Evolutionary conservation across 805 yeast species (phyloP).

Genomic region (Pichia kluyveri): DNA sequence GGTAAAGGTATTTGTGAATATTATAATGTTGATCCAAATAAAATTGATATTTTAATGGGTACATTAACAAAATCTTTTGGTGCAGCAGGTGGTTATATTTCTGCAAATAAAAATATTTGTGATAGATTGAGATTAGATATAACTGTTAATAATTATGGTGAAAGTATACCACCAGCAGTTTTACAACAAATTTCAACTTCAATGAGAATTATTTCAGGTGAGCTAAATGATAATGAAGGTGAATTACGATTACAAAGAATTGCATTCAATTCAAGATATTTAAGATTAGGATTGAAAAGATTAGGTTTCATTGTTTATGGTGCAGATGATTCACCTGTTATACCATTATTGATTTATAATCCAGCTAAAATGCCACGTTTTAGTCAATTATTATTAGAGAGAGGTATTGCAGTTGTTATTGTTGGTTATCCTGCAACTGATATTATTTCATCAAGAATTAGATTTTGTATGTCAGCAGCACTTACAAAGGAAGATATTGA

Average conservation of each 20-base stretch:
- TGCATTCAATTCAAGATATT: slow-evolving; percentile 91
- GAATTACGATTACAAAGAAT: slow-evolving; percentile 82
- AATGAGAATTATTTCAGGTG: slow-evolving; percentile 69
- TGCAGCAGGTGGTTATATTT: slow-evolving; percentile 96
- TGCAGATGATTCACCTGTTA: slow-evolving; percentile 92
- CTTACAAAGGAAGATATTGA: slow-evolving; percentile 93
- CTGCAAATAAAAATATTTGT: slow-evolving; percentile 62
- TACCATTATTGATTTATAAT: slow-evolving; percentile 77
- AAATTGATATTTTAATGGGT: slow-evolving; percentile 90
- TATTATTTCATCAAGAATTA: slow-evolving; percentile 75
- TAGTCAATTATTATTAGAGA: slow-evolving; percentile 68
- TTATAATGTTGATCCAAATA: slow-evolving; percentile 67
- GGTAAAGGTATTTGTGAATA: slow-evolving; percentile 96
- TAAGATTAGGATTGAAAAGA: slow-evolving; percentile 82
- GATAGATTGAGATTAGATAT: slow-evolving; percentile 68
- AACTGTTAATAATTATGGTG: slow-evolving; percentile 70
- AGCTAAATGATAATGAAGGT: slow-evolving; percentile 88
- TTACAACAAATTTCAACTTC: slow-evolving; percentile 81
- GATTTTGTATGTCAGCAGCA: slow-evolving; percentile 88
- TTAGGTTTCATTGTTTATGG: slow-evolving; percentile 93
- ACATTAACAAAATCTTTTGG: slow-evolving; percentile 97
- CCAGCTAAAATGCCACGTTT: slow-evolving; percentile 95
- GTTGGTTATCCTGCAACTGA: slow-evolving; percentile 99
- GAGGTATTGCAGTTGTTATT: slow-evolving; percentile 86
- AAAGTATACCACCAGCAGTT: slow-evolving; percentile 86